phyloP scores from a whole-genome alignment of 768 basidiomycete genomes.

The Pulveroboletus sp. region DNA sequence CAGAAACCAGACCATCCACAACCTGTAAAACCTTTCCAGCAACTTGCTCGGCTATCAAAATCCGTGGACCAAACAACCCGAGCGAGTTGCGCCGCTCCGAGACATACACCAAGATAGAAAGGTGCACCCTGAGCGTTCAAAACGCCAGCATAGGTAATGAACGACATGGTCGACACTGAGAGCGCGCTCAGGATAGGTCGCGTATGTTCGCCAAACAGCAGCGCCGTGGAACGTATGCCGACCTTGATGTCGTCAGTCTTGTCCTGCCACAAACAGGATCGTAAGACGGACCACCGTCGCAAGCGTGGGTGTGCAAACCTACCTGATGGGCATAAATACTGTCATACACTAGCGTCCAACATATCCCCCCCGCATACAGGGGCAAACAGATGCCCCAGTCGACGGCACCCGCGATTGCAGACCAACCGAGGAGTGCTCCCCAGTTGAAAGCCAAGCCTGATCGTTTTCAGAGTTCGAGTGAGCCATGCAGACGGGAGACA shows the following conservation, averaged over 20 bases:
- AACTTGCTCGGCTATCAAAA: constrained; percentile 70
- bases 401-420: constrained; percentile 77
- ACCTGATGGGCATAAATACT: constrained; percentile 98
- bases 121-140: constrained; percentile 70
- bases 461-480: background rate
- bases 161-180: constrained; percentile 65
- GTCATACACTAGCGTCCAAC: constrained; percentile 96
- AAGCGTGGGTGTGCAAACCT: constrained; percentile 1
- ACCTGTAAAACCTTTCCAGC: constrained; percentile 85
- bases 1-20: constrained; percentile 88
- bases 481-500: no score
- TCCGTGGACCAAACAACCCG: constrained; percentile 72
- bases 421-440: constrained; percentile 95
- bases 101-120: constrained; percentile 74
- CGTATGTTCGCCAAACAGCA: constrained; percentile 79
- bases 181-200: constrained; percentile 72
- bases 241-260: constrained; percentile 84
- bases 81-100: constrained; percentile 72
- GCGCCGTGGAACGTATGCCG: constrained; percentile 90
- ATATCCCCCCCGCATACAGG: constrained; percentile 83
- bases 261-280: constrained; percentile 50
- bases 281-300: background rate
- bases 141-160: constrained; percentile 75
- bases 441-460: constrained; percentile 94
- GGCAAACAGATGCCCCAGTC: constrained; percentile 83